phyloP scores from a whole-genome alignment of 2,329 filamentous ascomycete genomes.

The Ustilaginoidea virens region DNA sequence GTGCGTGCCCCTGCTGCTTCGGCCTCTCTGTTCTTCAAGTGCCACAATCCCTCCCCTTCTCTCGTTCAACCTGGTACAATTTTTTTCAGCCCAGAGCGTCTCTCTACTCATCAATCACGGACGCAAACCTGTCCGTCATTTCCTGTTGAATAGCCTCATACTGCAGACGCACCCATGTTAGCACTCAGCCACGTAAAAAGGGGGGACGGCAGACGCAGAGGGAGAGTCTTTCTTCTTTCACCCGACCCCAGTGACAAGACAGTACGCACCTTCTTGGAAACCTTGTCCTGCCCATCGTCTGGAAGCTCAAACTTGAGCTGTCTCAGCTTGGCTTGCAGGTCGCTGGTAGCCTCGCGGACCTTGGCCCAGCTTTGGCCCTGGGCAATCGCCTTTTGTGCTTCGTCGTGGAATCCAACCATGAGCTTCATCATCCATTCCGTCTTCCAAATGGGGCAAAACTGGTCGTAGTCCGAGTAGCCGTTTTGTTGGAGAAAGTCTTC shows the following conservation, averaged over 20 bases:
- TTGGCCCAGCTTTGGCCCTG: slow-evolving; percentile 88
- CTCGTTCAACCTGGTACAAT: slow-evolving; percentile 3
- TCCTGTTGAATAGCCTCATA: slow-evolving; percentile 84
- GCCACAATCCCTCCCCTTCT: slow-evolving; percentile 10
- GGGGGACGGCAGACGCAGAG: too few relatives aligned
- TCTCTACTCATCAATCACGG: slow-evolving; percentile 94
- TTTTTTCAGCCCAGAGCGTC: too few relatives aligned
- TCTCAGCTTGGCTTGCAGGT: slow-evolving; percentile 71
- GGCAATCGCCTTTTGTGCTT: slow-evolving; percentile 85
- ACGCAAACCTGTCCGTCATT: slow-evolving; percentile 95
- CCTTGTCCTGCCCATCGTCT: slow-evolving; percentile 61
- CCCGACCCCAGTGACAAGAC: too few relatives aligned
- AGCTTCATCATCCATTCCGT: slow-evolving; percentile 99
- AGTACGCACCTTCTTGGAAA: slow-evolving; percentile 59
- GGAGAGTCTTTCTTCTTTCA: too few relatives aligned
- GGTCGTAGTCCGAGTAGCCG: slow-evolving; percentile 96
- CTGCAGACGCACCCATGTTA: slow-evolving; percentile 41
- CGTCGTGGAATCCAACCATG: slow-evolving; percentile 96
- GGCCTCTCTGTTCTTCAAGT: slow-evolving; percentile 13
- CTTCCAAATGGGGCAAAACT: slow-evolving; percentile 99
- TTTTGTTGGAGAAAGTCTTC: slow-evolving; percentile 99
- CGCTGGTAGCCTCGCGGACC: slow-evolving; percentile 77
- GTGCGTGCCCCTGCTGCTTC: too few relatives aligned
- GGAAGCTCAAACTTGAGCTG: slow-evolving; percentile 97
- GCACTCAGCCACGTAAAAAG: slow-evolving; percentile 11